These are phyloP conservation scores for Beauveria medogensis DNA, from an alignment of 2,329 filamentous ascomycete species.

Conservation along the genomic window DNA sequence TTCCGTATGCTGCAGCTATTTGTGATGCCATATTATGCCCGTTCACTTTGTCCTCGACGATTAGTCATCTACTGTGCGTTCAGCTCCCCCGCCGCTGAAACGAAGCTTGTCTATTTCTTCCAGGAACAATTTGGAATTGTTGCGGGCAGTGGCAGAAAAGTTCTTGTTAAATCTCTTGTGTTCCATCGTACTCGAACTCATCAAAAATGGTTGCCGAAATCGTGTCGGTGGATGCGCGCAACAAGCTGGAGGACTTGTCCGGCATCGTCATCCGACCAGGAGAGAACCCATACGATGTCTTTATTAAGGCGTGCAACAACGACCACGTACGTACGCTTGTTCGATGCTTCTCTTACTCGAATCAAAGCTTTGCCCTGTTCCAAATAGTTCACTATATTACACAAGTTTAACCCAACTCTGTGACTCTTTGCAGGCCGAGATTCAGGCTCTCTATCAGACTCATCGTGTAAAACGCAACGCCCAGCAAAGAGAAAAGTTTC, in stretches of 20 bases:
- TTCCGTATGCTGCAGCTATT: too few relatives aligned
- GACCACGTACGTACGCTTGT: slow-evolving; percentile 47
- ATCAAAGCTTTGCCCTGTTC: neutral
- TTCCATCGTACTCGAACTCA: neutral
- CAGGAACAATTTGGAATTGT: neutral
- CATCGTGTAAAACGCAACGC: slow-evolving; percentile 70
- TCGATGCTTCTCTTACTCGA: neutral
- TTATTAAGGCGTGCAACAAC: slow-evolving; percentile 60
- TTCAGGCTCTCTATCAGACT: slow-evolving; percentile 63
- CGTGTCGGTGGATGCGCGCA: slow-evolving; percentile 33
- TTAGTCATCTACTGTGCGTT: neutral
- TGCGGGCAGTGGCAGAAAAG: neutral
- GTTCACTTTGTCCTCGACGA: neutral
- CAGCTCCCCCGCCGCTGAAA: neutral
- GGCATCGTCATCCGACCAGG: slow-evolving; percentile 40
- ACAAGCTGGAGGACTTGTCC: slow-evolving; percentile 48
- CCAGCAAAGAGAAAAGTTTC: slow-evolving; percentile 67
- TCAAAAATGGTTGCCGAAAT: slow-evolving; percentile 19
- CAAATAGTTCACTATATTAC: neutral
- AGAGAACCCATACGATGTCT: slow-evolving; percentile 67
- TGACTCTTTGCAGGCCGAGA: slow-evolving; percentile 40
- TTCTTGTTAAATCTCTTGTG: neutral
- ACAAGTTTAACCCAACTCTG: neutral
- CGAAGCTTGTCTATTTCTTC: too few relatives aligned
- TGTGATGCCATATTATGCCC: neutral